phyloP scores from a whole-genome alignment of 2,329 filamentous ascomycete genomes.

The Fusarium sulawesiense region DNA sequence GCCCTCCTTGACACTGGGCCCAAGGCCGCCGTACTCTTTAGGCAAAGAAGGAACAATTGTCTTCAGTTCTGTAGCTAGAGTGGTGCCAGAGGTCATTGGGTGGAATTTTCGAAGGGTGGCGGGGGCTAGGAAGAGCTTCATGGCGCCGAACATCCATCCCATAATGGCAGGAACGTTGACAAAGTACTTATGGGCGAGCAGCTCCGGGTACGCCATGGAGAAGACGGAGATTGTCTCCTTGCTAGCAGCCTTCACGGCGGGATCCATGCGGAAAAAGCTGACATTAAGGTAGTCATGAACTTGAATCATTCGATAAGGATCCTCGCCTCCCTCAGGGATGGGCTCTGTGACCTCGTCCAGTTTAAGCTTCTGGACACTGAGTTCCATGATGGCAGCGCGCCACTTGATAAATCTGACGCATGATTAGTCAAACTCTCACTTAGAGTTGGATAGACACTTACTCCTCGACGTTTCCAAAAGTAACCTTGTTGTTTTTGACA shows the following conservation, averaged over 20 bases:
- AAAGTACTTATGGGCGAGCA: slow-evolving; percentile 88
- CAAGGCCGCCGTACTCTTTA: slow-evolving; percentile 82
- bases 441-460: slow-evolving; percentile 59
- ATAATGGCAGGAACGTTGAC: slow-evolving; percentile 93
- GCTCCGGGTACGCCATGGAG: slow-evolving; percentile 86
- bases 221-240: slow-evolving; percentile 86
- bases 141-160: slow-evolving; percentile 83
- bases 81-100: slow-evolving; percentile 78
- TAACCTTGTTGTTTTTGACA: slow-evolving; percentile 83
- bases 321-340: slow-evolving; percentile 78
- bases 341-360: slow-evolving; percentile 74
- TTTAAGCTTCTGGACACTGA: slow-evolving; percentile 79
- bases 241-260: slow-evolving; percentile 78
- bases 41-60: slow-evolving; percentile 74
- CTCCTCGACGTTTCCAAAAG: slow-evolving; percentile 85
- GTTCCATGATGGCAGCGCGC: slow-evolving; percentile 91
- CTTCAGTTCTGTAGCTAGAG: slow-evolving; percentile 71
- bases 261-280: slow-evolving; percentile 85
- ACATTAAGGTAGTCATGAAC: slow-evolving; percentile 93
- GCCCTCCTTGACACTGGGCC: slow-evolving; percentile 56
- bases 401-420: slow-evolving; percentile 81
- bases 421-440: slow-evolving; percentile 20
- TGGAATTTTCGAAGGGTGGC: slow-evolving; percentile 85
- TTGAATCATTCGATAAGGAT: slow-evolving; percentile 91
- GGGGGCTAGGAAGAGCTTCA: slow-evolving; percentile 79